phyloP scores from a whole-genome alignment of 441 rosid genomes.

The Erodium moschatum region DNA sequence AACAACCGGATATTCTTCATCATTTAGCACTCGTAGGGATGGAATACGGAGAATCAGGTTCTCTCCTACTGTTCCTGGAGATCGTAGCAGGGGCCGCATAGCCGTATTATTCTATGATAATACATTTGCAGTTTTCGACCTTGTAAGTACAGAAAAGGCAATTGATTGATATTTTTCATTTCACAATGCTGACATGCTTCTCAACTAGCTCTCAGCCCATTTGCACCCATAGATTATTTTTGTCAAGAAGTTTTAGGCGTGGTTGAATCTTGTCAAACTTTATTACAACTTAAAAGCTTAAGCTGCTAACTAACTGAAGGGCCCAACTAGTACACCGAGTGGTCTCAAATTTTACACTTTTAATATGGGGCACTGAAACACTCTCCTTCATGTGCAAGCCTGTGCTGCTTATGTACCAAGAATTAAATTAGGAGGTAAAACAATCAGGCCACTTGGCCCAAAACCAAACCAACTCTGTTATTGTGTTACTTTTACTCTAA shows the following conservation, averaged over 20 bases:
- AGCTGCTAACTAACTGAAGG: background rate
- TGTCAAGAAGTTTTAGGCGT: too few relatives aligned
- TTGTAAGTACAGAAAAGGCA: constrained; percentile 47
- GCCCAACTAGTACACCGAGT: background rate
- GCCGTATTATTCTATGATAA: constrained; percentile 92
- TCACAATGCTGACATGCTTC: background rate
- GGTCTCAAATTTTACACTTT: background rate
- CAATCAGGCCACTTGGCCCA: background rate
- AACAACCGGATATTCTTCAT: constrained; percentile 87
- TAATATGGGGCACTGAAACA: background rate
- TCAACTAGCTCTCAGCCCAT: background rate
- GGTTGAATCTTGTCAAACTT: background rate
- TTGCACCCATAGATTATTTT: too few relatives aligned
- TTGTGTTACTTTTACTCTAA: too few relatives aligned
- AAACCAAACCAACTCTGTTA: background rate
- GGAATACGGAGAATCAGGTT: constrained; percentile 91
- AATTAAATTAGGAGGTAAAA: background rate
- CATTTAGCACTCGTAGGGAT: constrained; percentile 81
- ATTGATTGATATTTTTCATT: background rate
- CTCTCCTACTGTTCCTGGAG: constrained; percentile 92
- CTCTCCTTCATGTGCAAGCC: background rate
- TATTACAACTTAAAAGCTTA: background rate
- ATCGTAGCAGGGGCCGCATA: constrained; percentile 84
- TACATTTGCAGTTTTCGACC: constrained; percentile 90
- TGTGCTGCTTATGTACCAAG: background rate